phyloP scores from a whole-genome alignment of 1,284 basidiomycete species.

The Ganoderma sinense region DNA sequence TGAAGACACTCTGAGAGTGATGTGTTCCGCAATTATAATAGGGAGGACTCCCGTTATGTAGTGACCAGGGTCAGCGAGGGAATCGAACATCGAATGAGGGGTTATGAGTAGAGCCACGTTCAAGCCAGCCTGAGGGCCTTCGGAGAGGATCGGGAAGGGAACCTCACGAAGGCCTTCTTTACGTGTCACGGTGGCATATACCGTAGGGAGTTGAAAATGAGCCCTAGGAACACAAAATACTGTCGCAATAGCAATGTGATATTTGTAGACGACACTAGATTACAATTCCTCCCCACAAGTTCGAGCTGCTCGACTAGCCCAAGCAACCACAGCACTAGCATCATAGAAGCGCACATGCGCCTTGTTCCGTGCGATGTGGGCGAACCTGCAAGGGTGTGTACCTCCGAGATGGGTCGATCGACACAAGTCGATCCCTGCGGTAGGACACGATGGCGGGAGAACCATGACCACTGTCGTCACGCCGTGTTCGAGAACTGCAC shows the following conservation, averaged over 20 bases:
- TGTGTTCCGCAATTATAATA: too few relatives aligned
- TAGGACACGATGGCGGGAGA: neutral
- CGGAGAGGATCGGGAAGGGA: neutral
- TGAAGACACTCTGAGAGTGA: too few relatives aligned
- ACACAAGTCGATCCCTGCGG: neutral
- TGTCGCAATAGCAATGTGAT: neutral
- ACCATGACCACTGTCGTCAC: conserved; percentile 15
- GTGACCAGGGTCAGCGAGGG: too few relatives aligned
- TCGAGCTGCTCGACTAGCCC: neutral
- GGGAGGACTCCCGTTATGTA: too few relatives aligned
- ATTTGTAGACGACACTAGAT: neutral
- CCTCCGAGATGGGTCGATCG: neutral
- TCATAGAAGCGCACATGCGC: neutral
- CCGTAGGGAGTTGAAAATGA: neutral
- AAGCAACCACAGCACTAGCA: neutral
- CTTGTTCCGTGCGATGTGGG: neutral
- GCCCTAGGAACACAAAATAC: neutral
- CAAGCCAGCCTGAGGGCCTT: too few relatives aligned
- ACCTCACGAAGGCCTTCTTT: too few relatives aligned
- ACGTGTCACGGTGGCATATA: neutral
- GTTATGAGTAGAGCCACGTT: neutral
- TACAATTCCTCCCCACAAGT: neutral
- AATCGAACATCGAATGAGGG: neutral
- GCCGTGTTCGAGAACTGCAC: conserved; percentile 71
- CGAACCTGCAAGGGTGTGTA: neutral